Evolutionary conservation across 768 basidiomycete genomes (phyloP), one percentile per base, ranked within the genome.

Genomic region (Suillus subluteus): DNA sequence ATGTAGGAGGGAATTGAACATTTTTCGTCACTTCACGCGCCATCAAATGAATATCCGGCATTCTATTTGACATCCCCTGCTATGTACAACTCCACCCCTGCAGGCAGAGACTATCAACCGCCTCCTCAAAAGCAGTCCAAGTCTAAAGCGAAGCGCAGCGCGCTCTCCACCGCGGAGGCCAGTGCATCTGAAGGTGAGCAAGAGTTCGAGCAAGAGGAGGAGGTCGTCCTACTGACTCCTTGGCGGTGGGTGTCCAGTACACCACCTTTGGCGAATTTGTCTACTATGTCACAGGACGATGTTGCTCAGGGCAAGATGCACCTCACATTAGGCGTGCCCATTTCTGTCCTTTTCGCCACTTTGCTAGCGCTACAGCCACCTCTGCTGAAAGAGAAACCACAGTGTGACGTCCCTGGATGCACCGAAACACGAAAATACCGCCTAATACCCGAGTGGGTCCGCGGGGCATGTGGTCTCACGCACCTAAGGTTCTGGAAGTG

Each of bases 41-140:
- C 43, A 48, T n/a, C 50, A 43, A 35, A 35, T 35, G 35, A 5
- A 35, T 21, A 35, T 55, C 48, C 26, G 56, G 62, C 38, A 46
- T 54, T 6, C 65, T 50, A 40, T 44, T 23, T 21, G 58, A 12
- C 58, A 62, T 26, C 58, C 37, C 58, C 30, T 62, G 21, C 3
- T 6, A 23, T 15, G 6, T 37, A 46, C 65, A 26, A 65, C 18
- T 18, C 23, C 11, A 32, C 43, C 40, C 32, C 50, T 40, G n/a
- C 70, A 94, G 91, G 88, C 88, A 32, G 94, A 95, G 72, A 95
- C 94, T 0, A 95, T 96, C 75, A 95, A 95, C 71, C 89, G 94
- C 35, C 83, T 96, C 16, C 84, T 96, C 62, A 94, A 94, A 95
- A 95, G 76, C 92, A 93, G 73, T 88, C 89, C n/a, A 85, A 89